A percentile compares a stretch with the other conserved stretches of the same genome.
These are phyloP conservation scores for Creolimax fragrantissima DNA, from an alignment of 78 protist species.

Conservation along the genomic window DNA sequence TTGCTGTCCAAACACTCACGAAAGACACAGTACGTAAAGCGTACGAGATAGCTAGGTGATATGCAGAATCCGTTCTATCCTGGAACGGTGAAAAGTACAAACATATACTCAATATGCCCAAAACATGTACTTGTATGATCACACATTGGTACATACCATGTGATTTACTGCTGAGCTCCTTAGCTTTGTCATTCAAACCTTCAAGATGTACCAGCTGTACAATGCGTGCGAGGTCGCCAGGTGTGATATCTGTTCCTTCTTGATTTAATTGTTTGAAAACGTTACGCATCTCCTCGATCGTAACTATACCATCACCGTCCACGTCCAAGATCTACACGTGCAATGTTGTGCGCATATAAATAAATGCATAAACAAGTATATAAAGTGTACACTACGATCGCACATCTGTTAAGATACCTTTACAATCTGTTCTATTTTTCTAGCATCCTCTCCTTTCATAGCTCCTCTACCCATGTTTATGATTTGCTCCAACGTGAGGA, in stretches of 20 bases:
- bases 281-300: background rate
- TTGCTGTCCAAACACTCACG: too few species aligned
- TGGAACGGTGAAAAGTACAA: too few species aligned
- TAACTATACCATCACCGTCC: conserved; percentile 7
- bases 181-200: background rate
- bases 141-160: background rate
- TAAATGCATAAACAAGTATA: background rate
- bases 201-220: background rate
- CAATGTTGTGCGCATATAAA: too few species aligned
- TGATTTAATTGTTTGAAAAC: background rate
- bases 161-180: background rate
- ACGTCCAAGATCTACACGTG: background rate
- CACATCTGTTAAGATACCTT: too few species aligned
- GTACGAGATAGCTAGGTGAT: too few species aligned
- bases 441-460: background rate
- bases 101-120: too few species aligned
- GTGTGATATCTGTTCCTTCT: background rate
- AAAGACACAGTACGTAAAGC: too few species aligned
- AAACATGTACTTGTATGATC: too few species aligned
- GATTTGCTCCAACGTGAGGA: background rate
- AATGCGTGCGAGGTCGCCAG: background rate
- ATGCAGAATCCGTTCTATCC: too few species aligned
- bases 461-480: background rate
- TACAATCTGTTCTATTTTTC: background rate
- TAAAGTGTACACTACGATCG: background rate